Conservation (phyloP, 805 yeast species). For the Lipomyces oligophaga region DNA sequence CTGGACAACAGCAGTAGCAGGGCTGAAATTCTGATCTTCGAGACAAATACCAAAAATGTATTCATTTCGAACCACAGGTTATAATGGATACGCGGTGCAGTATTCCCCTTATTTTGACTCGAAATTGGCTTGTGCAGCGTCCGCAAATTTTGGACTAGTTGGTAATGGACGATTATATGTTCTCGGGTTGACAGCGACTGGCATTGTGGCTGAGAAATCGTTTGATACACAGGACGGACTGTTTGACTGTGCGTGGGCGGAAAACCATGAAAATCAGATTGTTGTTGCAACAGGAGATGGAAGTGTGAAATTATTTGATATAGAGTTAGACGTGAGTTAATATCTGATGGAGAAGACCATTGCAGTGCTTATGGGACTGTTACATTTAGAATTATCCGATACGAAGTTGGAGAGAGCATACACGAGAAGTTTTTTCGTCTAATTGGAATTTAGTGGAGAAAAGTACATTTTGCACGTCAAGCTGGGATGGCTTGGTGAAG, state of each 20-base stretch:
- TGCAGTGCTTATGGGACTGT: neutral
- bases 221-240: slow-evolving; percentile 94
- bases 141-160: slow-evolving; percentile 89
- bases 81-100: slow-evolving; percentile 79
- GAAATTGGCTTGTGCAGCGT: slow-evolving; percentile 81
- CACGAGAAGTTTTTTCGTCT: slow-evolving; percentile 66
- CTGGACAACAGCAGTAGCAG: too few relatives aligned
- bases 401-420: slow-evolving; percentile 71
- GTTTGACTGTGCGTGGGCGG: slow-evolving; percentile 87
- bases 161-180: slow-evolving; percentile 86
- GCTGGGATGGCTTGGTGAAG: slow-evolving; percentile 91
- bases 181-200: slow-evolving; percentile 63
- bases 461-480: slow-evolving; percentile 63
- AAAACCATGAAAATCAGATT: slow-evolving; percentile 80
- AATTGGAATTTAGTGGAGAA: slow-evolving; percentile 73
- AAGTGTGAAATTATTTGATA: slow-evolving; percentile 74
- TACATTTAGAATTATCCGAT: slow-evolving; percentile 63
- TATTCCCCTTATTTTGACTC: slow-evolving; percentile 92
- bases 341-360: neutral
- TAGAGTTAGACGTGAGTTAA: slow-evolving; percentile 38
- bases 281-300: slow-evolving; percentile 89
- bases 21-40: too few relatives aligned
- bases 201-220: slow-evolving; percentile 42
- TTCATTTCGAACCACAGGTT: slow-evolving; percentile 46
- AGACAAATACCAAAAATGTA: too few relatives aligned